Percentiles rank a stretch among this genome's conserved stretches.
These are phyloP conservation scores for Daldinia grandis DNA, from an alignment of 495 filamentous ascomycete genomes.

Conservation along the genomic window DNA sequence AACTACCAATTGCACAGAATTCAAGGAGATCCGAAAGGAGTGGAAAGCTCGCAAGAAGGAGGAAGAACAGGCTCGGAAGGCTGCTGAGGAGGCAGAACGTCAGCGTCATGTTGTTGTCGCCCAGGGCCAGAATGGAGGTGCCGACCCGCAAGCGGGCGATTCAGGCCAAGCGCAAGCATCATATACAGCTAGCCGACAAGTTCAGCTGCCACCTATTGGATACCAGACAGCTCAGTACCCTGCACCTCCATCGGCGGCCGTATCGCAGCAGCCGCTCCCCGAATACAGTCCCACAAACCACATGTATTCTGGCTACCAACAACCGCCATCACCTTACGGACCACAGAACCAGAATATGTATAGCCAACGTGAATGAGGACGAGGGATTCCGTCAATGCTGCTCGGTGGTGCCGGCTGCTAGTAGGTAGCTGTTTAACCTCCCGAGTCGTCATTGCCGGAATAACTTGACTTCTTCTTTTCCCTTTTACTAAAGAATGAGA, in stretches of 20 bases:
- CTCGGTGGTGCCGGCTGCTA: background rate
- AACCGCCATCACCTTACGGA: constrained; percentile 78
- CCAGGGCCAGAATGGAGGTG: constrained; percentile 47
- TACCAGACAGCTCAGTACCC: constrained; percentile 78
- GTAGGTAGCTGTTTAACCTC: constrained; percentile 1
- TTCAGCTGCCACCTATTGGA: constrained; percentile 86
- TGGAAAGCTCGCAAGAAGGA: constrained; percentile 99
- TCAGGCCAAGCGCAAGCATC: constrained; percentile 62
- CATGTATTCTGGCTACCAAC: constrained; percentile 64
- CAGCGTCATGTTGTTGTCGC: constrained; percentile 66
- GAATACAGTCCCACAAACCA: constrained; percentile 67
- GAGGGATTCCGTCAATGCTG: background rate
- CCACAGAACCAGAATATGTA: constrained; percentile 76
- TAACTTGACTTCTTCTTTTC: constrained; percentile 10
- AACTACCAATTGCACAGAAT: constrained; percentile 67
- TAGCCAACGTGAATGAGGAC: constrained; percentile 68
- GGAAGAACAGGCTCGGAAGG: constrained; percentile 89
- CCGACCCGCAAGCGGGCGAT: constrained; percentile 52
- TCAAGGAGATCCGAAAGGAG: constrained; percentile 98
- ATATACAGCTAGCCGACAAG: constrained; percentile 67
- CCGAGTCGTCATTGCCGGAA: constrained; percentile 1
- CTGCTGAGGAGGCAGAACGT: constrained; percentile 86
- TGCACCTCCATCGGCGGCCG: constrained; percentile 68
- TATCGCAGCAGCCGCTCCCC: constrained; percentile 62
- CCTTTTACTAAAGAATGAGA: constrained; percentile 20